Conservation (phyloP, 108 stramenopile genomes). For the Nitzschia sp. region DNA sequence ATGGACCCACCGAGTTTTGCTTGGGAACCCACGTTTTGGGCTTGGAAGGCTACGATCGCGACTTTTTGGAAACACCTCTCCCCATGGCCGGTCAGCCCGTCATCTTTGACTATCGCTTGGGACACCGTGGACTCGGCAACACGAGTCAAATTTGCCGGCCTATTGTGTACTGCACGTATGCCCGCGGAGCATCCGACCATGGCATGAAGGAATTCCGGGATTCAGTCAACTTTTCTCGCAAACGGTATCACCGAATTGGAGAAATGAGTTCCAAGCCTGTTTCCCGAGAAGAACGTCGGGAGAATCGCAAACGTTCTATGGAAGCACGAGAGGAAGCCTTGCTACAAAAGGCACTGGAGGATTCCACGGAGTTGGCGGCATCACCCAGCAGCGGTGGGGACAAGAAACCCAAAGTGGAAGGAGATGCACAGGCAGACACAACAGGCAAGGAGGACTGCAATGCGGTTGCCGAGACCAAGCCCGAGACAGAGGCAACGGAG, state of each 20-base stretch:
- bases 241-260: constrained; percentile 76
- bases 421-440: too few species aligned
- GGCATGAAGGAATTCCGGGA: constrained; percentile 79
- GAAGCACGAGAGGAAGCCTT: constrained; percentile 14
- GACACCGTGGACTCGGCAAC: constrained; percentile 81
- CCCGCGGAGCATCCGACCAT: constrained; percentile 35
- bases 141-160: constrained; percentile 58
- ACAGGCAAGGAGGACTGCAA: too few species aligned
- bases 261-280: constrained; percentile 64
- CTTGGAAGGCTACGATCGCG: constrained; percentile 65
- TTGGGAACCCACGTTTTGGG: constrained; percentile 82
- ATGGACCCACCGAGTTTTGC: constrained; percentile 87
- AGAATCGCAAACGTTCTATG: constrained; percentile 44
- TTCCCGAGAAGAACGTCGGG: constrained; percentile 67
- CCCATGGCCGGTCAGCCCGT: constrained; percentile 71
- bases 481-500: too few species aligned
- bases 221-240: constrained; percentile 78
- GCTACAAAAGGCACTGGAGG: constrained; percentile 10
- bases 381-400: too few species aligned
- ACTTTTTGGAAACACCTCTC: constrained; percentile 68
- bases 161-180: constrained; percentile 87
- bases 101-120: constrained; percentile 86
- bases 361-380: not conserved
- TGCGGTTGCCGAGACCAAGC: too few species aligned
- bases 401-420: too few species aligned